A percentile compares a stretch with the other conserved stretches of the same genome.
phyloP scores from a whole-genome alignment of 2,329 filamentous ascomycete species.

The Trichophyton equinum region DNA sequence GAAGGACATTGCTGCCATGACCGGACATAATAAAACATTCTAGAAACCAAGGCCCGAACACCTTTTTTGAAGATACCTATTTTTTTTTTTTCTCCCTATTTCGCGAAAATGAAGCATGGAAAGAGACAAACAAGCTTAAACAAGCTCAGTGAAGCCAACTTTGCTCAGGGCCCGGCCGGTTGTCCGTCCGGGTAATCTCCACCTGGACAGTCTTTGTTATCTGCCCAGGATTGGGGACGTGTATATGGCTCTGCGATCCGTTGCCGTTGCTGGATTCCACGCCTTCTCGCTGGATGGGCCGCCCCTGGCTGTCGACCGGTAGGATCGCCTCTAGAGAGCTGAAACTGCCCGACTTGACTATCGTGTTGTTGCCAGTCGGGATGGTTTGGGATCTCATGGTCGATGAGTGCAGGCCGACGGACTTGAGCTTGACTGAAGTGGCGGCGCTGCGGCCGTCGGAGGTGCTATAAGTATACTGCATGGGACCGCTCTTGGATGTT shows the following conservation, averaged over 20 bases:
- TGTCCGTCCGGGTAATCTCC: not conserved
- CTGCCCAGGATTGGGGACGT: not conserved
- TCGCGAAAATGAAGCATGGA: not conserved
- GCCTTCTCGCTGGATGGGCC: not conserved
- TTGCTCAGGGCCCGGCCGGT: not conserved
- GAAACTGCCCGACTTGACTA: not conserved
- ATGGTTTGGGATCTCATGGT: not conserved
- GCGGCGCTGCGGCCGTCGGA: not conserved
- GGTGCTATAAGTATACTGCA: not conserved
- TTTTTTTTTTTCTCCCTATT: not conserved
- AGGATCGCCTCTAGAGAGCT: conserved; percentile 3
- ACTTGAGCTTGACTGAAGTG: not conserved
- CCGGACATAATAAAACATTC: not conserved
- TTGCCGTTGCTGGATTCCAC: not conserved
- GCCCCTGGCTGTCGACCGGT: not conserved
- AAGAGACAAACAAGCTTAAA: not conserved
- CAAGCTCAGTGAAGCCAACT: not conserved
- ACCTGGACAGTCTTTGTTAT: conserved; percentile 3
- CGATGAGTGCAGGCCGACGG: not conserved
- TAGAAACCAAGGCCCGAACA: not conserved
- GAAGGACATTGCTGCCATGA: not conserved
- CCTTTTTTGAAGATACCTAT: not conserved
- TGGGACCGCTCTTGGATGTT: not conserved
- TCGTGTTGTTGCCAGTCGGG: not conserved
- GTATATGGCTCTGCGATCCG: not conserved